These are phyloP conservation scores for Ensete ventricosum DNA, from an alignment of 176 grass and related monocot species.

Conservation along the genomic window DNA sequence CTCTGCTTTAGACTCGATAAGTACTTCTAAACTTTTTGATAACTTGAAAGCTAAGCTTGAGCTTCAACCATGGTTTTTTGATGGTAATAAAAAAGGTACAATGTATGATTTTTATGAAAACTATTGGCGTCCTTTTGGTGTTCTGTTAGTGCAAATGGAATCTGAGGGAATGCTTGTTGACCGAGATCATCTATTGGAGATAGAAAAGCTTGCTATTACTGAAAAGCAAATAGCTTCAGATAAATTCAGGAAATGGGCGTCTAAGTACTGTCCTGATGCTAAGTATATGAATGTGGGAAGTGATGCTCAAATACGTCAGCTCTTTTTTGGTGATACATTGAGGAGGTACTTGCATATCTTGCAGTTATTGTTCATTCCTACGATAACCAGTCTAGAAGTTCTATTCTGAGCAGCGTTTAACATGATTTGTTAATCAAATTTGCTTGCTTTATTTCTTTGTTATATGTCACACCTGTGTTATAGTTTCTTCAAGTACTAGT, in stretches of 20 bases:
- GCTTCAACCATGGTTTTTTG: constrained; percentile 40
- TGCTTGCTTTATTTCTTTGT: too few species aligned
- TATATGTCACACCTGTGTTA: too few species aligned
- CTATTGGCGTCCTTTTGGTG: constrained; percentile 78
- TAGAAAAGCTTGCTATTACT: constrained; percentile 69
- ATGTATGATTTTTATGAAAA: constrained; percentile 89
- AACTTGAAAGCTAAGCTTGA: constrained; percentile 70
- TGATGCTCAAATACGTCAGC: constrained; percentile 82
- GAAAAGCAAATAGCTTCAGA: constrained; percentile 59
- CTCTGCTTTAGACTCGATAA: constrained; percentile 86
- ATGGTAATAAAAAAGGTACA: constrained; percentile 44
- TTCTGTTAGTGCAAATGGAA: constrained; percentile 80
- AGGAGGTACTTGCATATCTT: constrained; percentile 39
- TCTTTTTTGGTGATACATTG: constrained; percentile 71
- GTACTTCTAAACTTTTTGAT: constrained; percentile 69
- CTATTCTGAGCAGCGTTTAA: too few species aligned
- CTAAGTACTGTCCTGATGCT: constrained; percentile 83
- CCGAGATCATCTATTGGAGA: constrained; percentile 54
- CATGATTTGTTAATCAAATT: too few species aligned
- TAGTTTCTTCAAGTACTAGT: too few species aligned
- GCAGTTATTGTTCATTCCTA: background rate
- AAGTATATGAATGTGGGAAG: constrained; percentile 91
- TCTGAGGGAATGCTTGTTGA: constrained; percentile 77
- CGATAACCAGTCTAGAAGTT: background rate
- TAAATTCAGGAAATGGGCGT: constrained; percentile 74